Base-by-base conservation (phyloP, 257 asterid species). In the Solanum sejunctum region DNA sequence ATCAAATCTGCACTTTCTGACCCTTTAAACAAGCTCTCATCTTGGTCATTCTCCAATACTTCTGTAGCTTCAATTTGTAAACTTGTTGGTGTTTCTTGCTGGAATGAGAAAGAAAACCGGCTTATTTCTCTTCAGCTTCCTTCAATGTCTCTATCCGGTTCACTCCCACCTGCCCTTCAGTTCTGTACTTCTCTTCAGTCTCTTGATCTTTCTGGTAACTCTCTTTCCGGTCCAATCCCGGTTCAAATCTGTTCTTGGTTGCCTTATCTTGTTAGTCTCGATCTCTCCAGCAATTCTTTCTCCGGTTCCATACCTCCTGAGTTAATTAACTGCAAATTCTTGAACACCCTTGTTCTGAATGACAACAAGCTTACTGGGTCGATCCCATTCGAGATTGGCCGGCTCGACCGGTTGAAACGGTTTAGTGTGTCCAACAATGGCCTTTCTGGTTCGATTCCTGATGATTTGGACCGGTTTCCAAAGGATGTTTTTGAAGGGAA, bases 61-160 rank as follows among this genome's bases (percentile, higher is more conserved):
- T 71, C 94, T 5, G 88, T 58, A 6, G 92, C 92, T 7, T 91
- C 89, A 80, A 89, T 92, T 66, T 94, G 98, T 88, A 85, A 23
- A 2, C 88, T 91, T 79, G 54, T 17, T 7, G 98, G 98, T 10
- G 93, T 89, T 10, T 51, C 92, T n/a, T 94, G 98, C 84, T 94
- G 98, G 98, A 94, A 94, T 87, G 91, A 91, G 36, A 90, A 86
- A 12, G 95, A 94, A 45, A 92, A 91, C 64, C 86, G 92, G 55
- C 84, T 94, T 0, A 17, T 92, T 20, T 82, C 90, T 3, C 21
- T 94, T 75, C 87, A 86, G 32, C 94, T 94, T 21, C 90, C 52
- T 85, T 86, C 89, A 28, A 89, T 82, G 78, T 81, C 85, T 21
- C 89, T 94, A 80, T 20, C 90, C 20, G 98, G 97, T 7, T 43